Base-by-base conservation (phyloP, 176 grass and related monocot species). In the Typha latifolia region DNA sequence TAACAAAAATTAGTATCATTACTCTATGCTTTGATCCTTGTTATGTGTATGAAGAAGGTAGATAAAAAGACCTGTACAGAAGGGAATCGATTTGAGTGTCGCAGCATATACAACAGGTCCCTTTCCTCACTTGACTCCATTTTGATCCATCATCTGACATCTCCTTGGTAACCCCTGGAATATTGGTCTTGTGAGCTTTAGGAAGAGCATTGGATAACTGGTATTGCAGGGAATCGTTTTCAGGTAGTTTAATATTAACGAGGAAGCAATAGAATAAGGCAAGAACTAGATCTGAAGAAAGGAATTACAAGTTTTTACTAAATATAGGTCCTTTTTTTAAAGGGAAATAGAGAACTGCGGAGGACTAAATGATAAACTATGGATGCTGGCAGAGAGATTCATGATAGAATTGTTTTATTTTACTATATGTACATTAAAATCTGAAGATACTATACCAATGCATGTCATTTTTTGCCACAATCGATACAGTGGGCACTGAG, bases 31-130 rank as follows among this genome's bases (percentile, higher is more conserved):
- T 43, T 10, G 8, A 8, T 43, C 37, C 37, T 43, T 43, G 37
- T 43, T 43, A 29, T 29, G 37, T 43, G 7, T 10, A 43, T 6
- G 4, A 57, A 21, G 20, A 21, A 57, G n/a, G n/a, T 6, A 59
- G n/a, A 59, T 59, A 21, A 18, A 9, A 59, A 19, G 18, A 99
- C 94, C 94, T 99, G 81, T 99, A 99, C 32, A 99, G 71, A 68
- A 99, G 86, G 73, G 94, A 86, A 68, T 99, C 89, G 12, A 99
- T 99, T 62, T 90, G 89, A 0, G 86, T 69, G 48, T 99, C 94
- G 3, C 94, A 99, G 61, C 94, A 99, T n/a, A 99, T 79, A 3
- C 94, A 99, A 53, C 94, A 99, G 27, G 84, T 99, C 67, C 89
- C 94, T 63, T 87, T 99, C 76, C 67, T 87, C 69, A 99, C 94